Conservation (phyloP, 2,329 filamentous ascomycete genomes). For the Pezicula neosporulosa region DNA sequence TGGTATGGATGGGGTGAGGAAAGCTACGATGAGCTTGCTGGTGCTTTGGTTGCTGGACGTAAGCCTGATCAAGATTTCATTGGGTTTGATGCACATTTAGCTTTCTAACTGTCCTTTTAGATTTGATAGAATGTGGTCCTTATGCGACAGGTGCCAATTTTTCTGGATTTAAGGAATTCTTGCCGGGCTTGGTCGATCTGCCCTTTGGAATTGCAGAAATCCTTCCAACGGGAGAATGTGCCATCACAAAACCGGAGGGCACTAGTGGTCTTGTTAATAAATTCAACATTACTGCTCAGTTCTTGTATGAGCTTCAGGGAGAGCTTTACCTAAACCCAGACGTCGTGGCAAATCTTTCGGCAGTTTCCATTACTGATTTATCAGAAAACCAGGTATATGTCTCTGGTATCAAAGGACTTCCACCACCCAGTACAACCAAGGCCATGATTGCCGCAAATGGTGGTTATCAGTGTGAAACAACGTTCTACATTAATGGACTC, state of each 20-base stretch:
- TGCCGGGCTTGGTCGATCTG: constrained; percentile 32
- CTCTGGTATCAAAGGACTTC: constrained; percentile 13
- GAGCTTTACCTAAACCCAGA: constrained; percentile 33
- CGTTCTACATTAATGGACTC: constrained; percentile 23
- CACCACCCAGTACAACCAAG: constrained; percentile 21
- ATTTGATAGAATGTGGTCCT: constrained; percentile 24
- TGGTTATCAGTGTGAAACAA: constrained; percentile 25
- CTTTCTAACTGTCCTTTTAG: not conserved
- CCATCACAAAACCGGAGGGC: constrained; percentile 40
- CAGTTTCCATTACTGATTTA: constrained; percentile 18
- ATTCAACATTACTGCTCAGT: constrained; percentile 34
- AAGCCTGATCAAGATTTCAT: not conserved
- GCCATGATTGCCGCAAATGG: constrained; percentile 21
- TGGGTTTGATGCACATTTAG: not conserved
- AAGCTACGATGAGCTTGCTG: constrained; percentile 32
- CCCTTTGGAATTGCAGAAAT: constrained; percentile 44
- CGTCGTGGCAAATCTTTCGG: constrained; percentile 29
- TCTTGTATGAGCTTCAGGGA: constrained; percentile 38
- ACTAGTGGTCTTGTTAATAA: constrained; percentile 33
- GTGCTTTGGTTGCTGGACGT: constrained; percentile 29
- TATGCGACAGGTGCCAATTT: constrained; percentile 21
- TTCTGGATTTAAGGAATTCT: constrained; percentile 30
- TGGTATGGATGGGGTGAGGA: constrained; percentile 36
- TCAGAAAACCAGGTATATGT: constrained; percentile 16
- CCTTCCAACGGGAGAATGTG: constrained; percentile 34